phyloP scores from a whole-genome alignment of 176 grass and related monocot species.

The Avena eriantha region DNA sequence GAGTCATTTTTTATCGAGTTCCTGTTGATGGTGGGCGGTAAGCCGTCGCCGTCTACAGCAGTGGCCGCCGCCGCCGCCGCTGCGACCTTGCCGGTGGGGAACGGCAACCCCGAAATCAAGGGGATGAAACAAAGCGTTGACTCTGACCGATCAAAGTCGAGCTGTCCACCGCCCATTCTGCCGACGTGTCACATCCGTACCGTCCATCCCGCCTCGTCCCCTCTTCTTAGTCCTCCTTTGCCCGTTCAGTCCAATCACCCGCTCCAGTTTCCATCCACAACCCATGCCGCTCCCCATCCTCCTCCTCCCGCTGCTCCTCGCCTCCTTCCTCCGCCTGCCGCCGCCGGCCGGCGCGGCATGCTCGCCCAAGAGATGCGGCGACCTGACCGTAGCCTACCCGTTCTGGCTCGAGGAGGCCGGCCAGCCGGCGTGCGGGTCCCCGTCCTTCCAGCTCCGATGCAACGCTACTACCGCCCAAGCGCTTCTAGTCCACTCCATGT shows the following conservation, averaged over 20 bases:
- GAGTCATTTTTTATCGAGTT: neutral
- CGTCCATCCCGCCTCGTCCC: too few relatives aligned
- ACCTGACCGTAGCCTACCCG: conserved; percentile 23
- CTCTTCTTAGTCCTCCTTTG: neutral
- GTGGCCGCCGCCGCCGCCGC: neutral
- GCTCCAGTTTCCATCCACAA: neutral
- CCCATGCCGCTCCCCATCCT: neutral
- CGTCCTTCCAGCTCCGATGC: conserved; percentile 42
- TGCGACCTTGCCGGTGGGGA: neutral
- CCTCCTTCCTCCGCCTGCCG: neutral
- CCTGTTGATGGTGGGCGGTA: neutral
- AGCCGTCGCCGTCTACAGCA: neutral
- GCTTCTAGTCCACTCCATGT: accelerated
- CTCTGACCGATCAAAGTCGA: conserved; percentile 8
- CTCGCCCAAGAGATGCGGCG: conserved; percentile 3
- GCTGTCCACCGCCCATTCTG: neutral
- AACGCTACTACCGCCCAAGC: neutral
- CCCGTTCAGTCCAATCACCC: neutral
- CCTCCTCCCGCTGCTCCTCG: neutral
- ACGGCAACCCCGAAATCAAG: neutral
- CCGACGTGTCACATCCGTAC: neutral
- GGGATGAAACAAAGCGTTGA: neutral
- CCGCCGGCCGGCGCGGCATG: neutral
- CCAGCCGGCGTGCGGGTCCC: conserved; percentile 10
- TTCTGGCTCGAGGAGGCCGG: conserved; percentile 51